Conservation (phyloP, 2,329 filamentous ascomycete species). For the Aspergillus jensenii region DNA sequence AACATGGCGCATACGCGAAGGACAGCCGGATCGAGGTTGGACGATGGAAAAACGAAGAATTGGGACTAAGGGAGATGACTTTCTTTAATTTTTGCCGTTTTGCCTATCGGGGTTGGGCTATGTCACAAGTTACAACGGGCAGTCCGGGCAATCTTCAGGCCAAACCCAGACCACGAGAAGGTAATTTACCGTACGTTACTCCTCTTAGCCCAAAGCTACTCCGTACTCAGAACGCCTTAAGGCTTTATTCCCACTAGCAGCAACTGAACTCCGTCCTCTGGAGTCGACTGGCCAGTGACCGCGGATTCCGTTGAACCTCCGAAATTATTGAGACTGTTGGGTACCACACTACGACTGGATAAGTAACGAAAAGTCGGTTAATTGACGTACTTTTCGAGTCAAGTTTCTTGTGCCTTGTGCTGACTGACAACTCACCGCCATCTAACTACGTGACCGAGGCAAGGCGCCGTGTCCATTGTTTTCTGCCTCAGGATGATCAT, state of each 20-base stretch:
- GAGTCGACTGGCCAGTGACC: too few relatives aligned
- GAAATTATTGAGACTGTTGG: background rate
- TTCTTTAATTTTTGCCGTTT: conserved; percentile 13
- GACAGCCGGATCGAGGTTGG: conserved; percentile 22
- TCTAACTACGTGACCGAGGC: conserved; percentile 11
- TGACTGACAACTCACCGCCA: conserved; percentile 16
- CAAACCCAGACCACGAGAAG: background rate
- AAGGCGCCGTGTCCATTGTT: background rate
- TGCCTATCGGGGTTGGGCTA: conserved; percentile 15
- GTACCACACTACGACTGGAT: background rate
- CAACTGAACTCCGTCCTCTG: background rate
- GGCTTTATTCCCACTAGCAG: background rate
- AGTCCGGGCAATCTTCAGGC: background rate
- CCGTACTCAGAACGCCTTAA: background rate
- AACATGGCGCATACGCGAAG: conserved; percentile 36
- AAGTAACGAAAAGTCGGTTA: background rate
- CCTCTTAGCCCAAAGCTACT: background rate
- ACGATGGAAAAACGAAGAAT: conserved; percentile 17
- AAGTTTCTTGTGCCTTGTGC: background rate
- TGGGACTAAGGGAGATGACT: conserved; percentile 7
- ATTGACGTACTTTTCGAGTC: conserved; percentile 1
- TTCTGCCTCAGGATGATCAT: background rate
- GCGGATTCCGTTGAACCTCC: background rate
- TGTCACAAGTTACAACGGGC: conserved; percentile 18
- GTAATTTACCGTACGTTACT: conserved; percentile 20